Evolutionary conservation across 164 flowering plant genomes (phyloP).

Genomic region (Chimonanthus praecox): DNA sequence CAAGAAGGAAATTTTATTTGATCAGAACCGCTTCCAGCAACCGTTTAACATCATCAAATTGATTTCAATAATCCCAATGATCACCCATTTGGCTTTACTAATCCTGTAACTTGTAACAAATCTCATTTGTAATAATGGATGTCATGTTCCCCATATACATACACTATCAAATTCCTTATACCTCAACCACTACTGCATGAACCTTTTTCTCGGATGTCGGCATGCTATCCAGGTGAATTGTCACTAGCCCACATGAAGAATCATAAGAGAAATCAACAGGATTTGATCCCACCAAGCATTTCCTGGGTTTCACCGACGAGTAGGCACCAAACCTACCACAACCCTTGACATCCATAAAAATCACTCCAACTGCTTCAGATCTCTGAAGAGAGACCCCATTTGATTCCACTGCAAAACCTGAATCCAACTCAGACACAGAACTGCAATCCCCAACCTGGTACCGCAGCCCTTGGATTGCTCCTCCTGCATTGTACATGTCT

Average conservation of each 20-base stretch:
- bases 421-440: neutral
- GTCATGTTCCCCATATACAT: no score
- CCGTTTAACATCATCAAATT: no score
- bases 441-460: neutral
- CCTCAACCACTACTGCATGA: no score
- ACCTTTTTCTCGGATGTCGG: neutral
- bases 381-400: conserved; percentile 6
- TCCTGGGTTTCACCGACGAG: conserved; percentile 17
- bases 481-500: conserved; percentile 1
- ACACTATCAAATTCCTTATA: no score
- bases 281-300: neutral
- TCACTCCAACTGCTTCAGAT: conserved; percentile 2
- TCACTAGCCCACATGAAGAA: neutral
- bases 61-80: no score
- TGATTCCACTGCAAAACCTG: conserved; percentile 5
- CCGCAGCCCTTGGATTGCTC: neutral
- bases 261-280: neutral
- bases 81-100: no score
- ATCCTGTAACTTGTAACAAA: no score
- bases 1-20: no score
- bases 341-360: conserved; percentile 54
- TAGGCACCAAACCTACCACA: conserved; percentile 74
- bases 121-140: no score
- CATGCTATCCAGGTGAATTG: neutral
- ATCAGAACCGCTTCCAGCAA: no score